Evolutionary conservation across 371 early-diverging fungal species (phyloP), one percentile per base, ranked within the genome.

Genomic region (Syncephalastrum monosporum): DNA sequence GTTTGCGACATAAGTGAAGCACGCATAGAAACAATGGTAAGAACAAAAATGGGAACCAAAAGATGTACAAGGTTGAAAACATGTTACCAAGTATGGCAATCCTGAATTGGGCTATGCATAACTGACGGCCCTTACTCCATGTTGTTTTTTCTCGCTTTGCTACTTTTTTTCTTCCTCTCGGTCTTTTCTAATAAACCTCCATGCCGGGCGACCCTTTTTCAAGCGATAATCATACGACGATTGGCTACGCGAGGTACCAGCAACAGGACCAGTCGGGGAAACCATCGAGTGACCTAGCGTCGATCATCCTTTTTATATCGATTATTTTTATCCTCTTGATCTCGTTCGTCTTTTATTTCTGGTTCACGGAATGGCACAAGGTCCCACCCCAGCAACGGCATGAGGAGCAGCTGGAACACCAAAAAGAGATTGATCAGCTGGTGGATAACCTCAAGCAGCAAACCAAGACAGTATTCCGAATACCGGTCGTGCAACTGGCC

Each of bases 331-430:
- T 72, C 16, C 43, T 79, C 13, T 23, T 76, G 5, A 16, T 69
- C 5, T 74, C 75, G 1, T 76, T 79, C 56, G 55, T 63, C 0
- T 56, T 79, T 23, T 79, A 79, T 49, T 76, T 79, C 55, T 79
- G 80, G 80, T 74, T 72, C 24, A 76, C 75, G 4, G 72, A 74
- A 58, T 67, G 72, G 69, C 74, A 76, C 50, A 76, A 70, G 48
- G 59, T 79, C 38, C 73, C 80, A 16, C 46, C 65, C 3, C 64
- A 67, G 24, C 71, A 74, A 60, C 56, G 80, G 52, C 70, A 69
- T 42, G 69, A 79, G 50, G 71, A 74, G 55, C 60, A 64, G 21
- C 59, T 79, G 1, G 71, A 74, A 4, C 72, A 71, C 19, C 72
- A 76, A 24, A 74, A 79, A 53, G 77, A 79, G 44, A 68, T 79